Conservation (phyloP, 805 yeast genomes). For the Lachancea waltii region DNA sequence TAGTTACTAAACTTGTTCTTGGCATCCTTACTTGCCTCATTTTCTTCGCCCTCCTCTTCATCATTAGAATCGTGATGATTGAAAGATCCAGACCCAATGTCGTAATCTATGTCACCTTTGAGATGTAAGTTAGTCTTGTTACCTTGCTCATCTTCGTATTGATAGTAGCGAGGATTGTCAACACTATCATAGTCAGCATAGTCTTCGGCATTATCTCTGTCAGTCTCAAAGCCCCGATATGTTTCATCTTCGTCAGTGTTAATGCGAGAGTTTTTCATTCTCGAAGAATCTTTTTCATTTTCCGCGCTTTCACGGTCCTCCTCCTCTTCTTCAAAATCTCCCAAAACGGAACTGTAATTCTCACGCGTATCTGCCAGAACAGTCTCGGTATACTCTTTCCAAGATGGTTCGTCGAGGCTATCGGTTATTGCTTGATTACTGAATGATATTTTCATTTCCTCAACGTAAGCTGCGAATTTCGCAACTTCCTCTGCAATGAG, state of each 20-base stretch:
- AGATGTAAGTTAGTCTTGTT: constrained; percentile 30
- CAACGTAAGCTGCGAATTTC: constrained; percentile 55
- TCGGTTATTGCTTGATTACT: constrained; percentile 22
- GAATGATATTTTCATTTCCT: constrained; percentile 29
- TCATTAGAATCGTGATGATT: constrained; percentile 16
- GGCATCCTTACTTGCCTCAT: constrained; percentile 21
- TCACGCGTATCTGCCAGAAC: constrained; percentile 84
- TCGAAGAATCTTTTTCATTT: constrained; percentile 21
- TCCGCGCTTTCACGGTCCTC: constrained; percentile 28
- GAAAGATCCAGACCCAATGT: constrained; percentile 14
- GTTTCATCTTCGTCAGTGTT: constrained; percentile 4
- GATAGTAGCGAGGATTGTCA: constrained; percentile 32
- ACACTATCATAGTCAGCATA: constrained; percentile 26
- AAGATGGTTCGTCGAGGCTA: constrained; percentile 33
- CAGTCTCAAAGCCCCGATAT: constrained; percentile 5
- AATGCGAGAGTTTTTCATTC: constrained; percentile 10
- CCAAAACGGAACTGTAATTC: constrained; percentile 88
- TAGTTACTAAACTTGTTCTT: constrained; percentile 23
- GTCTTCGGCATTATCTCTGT: constrained; percentile 38
- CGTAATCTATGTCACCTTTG: constrained; percentile 36
- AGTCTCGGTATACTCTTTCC: constrained; percentile 80
- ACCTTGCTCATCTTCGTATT: constrained; percentile 33
- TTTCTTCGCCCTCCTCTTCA: constrained; percentile 22
- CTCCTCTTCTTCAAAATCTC: constrained; percentile 56
- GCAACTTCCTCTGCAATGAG: constrained; percentile 94